phyloP scores from a whole-genome alignment of 257 asterid genomes.

The Solanum ossicruentum region DNA sequence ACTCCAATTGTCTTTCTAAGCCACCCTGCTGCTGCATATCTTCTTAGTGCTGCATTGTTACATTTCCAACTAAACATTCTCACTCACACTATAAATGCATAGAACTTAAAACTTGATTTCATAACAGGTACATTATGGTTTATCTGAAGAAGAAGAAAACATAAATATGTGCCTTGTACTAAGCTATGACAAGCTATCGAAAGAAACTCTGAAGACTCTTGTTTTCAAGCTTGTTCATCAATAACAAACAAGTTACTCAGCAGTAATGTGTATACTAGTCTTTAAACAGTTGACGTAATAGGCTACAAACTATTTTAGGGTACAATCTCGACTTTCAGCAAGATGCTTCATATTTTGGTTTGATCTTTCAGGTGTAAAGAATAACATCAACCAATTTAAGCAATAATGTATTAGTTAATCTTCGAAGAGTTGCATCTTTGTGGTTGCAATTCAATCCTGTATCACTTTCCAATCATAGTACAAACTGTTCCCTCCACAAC shows the following conservation, averaged over 20 bases:
- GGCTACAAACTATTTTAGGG: neutral
- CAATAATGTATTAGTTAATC: neutral
- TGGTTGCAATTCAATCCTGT: neutral
- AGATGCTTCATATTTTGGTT: neutral
- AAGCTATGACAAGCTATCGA: conserved; percentile 16
- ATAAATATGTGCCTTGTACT: conserved; percentile 23
- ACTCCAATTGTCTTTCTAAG: conserved; percentile 80
- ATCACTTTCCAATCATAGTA: neutral
- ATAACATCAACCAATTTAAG: neutral
- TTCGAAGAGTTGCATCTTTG: neutral
- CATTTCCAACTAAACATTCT: neutral
- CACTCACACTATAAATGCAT: neutral
- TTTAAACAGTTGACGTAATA: neutral
- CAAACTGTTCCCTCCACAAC: neutral
- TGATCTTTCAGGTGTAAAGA: neutral
- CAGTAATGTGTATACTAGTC: neutral
- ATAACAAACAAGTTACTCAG: neutral
- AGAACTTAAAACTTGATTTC: neutral
- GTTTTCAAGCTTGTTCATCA: conserved; percentile 24
- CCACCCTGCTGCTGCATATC: conserved; percentile 84
- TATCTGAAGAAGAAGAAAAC: conserved; percentile 37
- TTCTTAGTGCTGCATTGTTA: conserved; percentile 62
- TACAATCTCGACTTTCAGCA: neutral
- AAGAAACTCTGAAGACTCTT: conserved; percentile 5
- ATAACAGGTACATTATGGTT: conserved; percentile 23